Percentiles rank a stretch among this genome's conserved stretches.
phyloP scores from a whole-genome alignment of 371 early-diverging fungal genomes.

The Mucor lusitanicus region DNA sequence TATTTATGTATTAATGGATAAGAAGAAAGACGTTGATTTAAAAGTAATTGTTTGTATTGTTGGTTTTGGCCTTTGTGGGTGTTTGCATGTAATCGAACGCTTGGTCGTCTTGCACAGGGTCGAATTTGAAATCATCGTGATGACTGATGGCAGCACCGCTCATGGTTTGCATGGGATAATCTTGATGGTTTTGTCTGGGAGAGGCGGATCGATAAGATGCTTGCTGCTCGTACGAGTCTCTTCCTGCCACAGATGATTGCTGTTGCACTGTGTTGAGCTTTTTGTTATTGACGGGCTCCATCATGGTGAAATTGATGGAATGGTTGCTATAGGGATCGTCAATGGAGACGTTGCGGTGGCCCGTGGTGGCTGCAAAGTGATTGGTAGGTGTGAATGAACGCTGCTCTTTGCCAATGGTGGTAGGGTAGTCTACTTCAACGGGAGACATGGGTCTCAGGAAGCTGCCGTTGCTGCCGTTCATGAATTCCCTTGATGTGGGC shows the following conservation, averaged over 20 bases:
- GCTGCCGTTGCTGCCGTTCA: slow-evolving; percentile 9
- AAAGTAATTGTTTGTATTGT: not conserved
- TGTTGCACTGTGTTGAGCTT: not conserved
- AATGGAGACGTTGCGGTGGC: slow-evolving; percentile 23
- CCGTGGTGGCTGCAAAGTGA: not conserved
- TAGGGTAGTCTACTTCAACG: slow-evolving; percentile 31
- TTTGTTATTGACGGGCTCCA: slow-evolving; percentile 18
- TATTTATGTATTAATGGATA: not conserved
- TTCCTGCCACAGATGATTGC: not conserved
- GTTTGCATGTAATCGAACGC: slow-evolving; percentile 11
- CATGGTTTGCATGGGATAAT: slow-evolving; percentile 23
- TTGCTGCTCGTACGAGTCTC: slow-evolving; percentile 9
- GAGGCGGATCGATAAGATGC: slow-evolving; percentile 12
- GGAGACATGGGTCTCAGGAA: slow-evolving; percentile 46
- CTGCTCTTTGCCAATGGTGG: not conserved
- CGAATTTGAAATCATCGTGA: slow-evolving; percentile 6
- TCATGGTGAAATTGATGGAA: slow-evolving; percentile 37
- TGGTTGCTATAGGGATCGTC: slow-evolving; percentile 37
- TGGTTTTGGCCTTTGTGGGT: not conserved
- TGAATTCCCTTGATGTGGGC: not conserved
- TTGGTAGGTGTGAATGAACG: slow-evolving; percentile 10
- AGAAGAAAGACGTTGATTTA: not conserved
- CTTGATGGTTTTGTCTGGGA: slow-evolving; percentile 1
- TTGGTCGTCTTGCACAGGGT: not conserved
- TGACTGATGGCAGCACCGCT: slow-evolving; percentile 3